Conservation (phyloP, 306 rosid species). For the Comarum palustre region DNA sequence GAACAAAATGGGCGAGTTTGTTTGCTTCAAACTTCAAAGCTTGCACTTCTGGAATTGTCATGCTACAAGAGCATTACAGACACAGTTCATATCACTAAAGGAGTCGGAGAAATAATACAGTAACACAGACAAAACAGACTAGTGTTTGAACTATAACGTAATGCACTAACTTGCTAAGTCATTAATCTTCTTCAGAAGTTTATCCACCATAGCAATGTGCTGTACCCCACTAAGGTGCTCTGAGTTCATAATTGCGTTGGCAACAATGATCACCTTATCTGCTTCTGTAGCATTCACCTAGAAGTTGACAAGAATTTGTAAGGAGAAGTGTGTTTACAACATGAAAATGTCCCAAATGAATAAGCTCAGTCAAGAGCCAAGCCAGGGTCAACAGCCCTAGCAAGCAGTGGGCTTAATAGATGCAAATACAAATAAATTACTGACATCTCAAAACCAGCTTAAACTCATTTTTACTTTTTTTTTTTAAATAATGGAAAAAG, state of each 20-base stretch:
- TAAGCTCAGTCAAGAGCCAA: background rate
- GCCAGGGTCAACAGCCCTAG: background rate
- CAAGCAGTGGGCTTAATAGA: conserved; percentile 8
- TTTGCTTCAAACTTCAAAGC: conserved; percentile 1
- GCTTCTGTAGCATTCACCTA: conserved; percentile 80
- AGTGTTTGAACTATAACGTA: background rate
- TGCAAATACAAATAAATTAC: background rate
- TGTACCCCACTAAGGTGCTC: conserved; percentile 69
- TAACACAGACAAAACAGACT: conserved; percentile 12
- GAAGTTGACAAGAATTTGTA: conserved; percentile 1
- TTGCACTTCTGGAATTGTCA: conserved; percentile 24
- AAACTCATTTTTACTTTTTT: background rate
- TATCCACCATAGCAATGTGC: conserved; percentile 90
- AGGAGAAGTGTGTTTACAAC: background rate
- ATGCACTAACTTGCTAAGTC: conserved; percentile 33
- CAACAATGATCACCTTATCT: conserved; percentile 49
- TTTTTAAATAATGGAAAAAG: background rate
- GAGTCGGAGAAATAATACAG: background rate
- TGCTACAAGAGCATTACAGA: conserved; percentile 21
- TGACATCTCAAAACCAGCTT: background rate
- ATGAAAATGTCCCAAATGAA: background rate
- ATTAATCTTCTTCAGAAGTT: conserved; percentile 58
- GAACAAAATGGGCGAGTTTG: background rate
- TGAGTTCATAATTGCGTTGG: conserved; percentile 69
- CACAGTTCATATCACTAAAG: conserved; percentile 11